phyloP scores from a whole-genome alignment of 2,329 filamentous ascomycete genomes.

The Thyridium curvatum region DNA sequence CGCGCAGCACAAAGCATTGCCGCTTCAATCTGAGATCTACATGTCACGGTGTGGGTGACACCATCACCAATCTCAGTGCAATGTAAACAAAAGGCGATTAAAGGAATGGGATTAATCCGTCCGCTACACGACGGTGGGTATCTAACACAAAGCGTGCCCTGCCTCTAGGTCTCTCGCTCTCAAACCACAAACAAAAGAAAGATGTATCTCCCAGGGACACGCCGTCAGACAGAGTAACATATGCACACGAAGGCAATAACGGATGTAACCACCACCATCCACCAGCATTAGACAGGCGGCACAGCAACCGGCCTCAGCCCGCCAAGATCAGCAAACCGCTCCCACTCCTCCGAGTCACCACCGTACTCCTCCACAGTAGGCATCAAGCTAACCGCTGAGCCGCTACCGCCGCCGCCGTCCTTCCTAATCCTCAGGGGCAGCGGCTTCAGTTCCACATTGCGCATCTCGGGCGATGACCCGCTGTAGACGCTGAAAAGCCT shows the following conservation, averaged over 20 bases:
- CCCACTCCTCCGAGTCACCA: constrained; percentile 32
- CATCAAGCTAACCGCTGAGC: no score
- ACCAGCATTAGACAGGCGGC: no score
- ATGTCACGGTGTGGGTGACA: background rate
- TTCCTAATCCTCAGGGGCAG: constrained; percentile 23
- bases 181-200: no score
- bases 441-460: background rate
- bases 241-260: no score
- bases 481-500: constrained; percentile 10
- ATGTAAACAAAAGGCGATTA: background rate
- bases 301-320: constrained; percentile 20
- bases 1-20: no score
- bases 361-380: constrained; percentile 13
- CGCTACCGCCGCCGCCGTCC: constrained; percentile 19
- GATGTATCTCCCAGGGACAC: no score
- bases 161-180: no score
- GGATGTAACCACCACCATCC: no score
- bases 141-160: no score
- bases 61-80: background rate
- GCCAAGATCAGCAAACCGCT: constrained; percentile 39
- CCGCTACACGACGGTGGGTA: no score
- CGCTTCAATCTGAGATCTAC: no score
- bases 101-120: background rate
- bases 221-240: no score
- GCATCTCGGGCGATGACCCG: constrained; percentile 7